Conservation (phyloP, 495 filamentous ascomycete species). For the Neurospora pannonica region DNA sequence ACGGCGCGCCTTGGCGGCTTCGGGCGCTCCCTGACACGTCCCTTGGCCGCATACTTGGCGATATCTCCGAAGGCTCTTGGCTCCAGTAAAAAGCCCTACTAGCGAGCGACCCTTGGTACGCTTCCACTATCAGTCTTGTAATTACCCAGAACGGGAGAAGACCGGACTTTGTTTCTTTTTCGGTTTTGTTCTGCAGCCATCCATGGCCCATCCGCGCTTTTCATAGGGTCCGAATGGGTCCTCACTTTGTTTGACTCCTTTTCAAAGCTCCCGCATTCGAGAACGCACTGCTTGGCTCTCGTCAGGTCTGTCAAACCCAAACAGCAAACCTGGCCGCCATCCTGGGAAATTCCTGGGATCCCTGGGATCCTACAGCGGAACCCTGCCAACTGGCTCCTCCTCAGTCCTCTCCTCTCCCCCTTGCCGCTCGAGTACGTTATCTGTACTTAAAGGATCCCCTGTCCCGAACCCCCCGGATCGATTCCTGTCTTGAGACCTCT, state of each 20-base stretch:
- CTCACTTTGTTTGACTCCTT: background rate
- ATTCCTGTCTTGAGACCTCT: background rate
- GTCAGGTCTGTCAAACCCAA: background rate
- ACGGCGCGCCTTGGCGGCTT: background rate
- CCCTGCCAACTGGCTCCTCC: background rate
- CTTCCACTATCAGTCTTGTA: background rate
- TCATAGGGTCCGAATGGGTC: background rate
- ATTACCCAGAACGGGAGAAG: background rate
- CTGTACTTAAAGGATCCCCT: background rate
- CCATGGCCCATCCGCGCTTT: background rate
- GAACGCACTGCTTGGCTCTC: background rate
- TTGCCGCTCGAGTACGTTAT: background rate
- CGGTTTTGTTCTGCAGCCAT: background rate
- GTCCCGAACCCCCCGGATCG: background rate
- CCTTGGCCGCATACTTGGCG: background rate
- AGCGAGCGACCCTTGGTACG: background rate
- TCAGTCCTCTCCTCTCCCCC: background rate
- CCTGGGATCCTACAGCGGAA: background rate
- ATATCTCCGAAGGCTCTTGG: background rate
- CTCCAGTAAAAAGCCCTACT: background rate
- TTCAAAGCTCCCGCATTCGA: background rate
- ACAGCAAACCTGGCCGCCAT: background rate
- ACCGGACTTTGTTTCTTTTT: background rate
- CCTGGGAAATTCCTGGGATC: background rate
- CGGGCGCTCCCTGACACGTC: background rate